Evolutionary conservation across 371 early-diverging fungal species (phyloP).

Genomic region (Rhizopus sp.): DNA sequence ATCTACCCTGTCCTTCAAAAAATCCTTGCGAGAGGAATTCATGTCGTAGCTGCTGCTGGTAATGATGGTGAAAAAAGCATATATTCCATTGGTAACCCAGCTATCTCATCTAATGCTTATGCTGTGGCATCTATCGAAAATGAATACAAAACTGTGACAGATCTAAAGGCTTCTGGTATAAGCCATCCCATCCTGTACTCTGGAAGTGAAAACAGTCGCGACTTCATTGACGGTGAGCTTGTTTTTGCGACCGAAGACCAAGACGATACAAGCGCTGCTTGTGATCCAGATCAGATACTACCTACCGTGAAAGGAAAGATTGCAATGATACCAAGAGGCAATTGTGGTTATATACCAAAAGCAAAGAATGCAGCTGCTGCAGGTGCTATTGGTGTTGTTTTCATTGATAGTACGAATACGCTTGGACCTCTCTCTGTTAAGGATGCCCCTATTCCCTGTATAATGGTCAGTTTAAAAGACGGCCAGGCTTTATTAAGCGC

Average conservation of each 20-base stretch:
- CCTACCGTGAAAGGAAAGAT: conserved; percentile 36
- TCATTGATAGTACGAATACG: conserved; percentile 20
- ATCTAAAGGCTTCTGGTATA: conserved; percentile 1
- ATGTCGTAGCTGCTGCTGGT: conserved; percentile 55
- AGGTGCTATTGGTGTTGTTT: conserved; percentile 48
- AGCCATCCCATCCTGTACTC: background rate
- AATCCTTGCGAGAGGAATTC: conserved; percentile 24
- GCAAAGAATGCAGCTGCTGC: conserved; percentile 36
- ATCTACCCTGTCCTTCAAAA: background rate
- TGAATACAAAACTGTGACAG: background rate
- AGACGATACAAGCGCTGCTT: conserved; percentile 4
- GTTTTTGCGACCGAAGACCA: conserved; percentile 1
- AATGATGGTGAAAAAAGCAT: conserved; percentile 58
- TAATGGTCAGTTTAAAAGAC: conserved; percentile 16
- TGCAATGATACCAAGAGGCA: conserved; percentile 54
- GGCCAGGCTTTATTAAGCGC: conserved; percentile 15
- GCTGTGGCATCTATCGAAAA: conserved; percentile 64
- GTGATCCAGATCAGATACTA: conserved; percentile 15
- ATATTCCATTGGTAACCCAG: conserved; percentile 44
- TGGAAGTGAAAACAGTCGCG: background rate
- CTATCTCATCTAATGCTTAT: conserved; percentile 42
- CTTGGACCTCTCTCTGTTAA: conserved; percentile 14
- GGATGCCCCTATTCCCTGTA: conserved; percentile 18
- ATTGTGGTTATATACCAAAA: conserved; percentile 57
- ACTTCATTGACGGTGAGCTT: conserved; percentile 3